Base-by-base conservation (phyloP, 148 eudicot species). In the Rhododendron henanense region DNA sequence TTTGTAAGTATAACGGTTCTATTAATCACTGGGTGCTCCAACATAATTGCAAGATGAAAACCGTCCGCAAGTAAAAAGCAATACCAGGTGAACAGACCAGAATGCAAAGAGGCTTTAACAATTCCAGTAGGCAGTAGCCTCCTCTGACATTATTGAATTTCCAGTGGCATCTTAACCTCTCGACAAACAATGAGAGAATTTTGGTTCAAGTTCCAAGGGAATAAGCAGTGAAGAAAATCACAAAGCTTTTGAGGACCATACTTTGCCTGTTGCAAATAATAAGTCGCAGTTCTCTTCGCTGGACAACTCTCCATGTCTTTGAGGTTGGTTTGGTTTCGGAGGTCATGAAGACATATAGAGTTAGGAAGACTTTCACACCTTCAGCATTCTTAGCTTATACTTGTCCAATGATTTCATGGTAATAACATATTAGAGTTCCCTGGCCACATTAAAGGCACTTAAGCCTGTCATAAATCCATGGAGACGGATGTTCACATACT, bases 391-490 rank as follows among this genome's bases (percentile, higher is more conserved):
- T 41, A 69, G 61, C 71, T 57, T 45, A 67, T 44, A 86, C 28
- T 82, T 61, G 48, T 83, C 88, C 88, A 86, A 57, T 83, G 71
- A 75, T 41, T 75, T 55, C 69, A 39, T 55, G 39, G 79, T 39
- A 76, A 74, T 21, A 76, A 87, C 35, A 33, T 35, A 45, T 73
- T 41, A 84, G 51, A 37, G 65, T 69, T 87, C 48, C 82, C 45
- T 39, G 31, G 31, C 84, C 86, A 79, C 55, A 63, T 83, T 48
- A 65, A 83, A 78, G 79, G 76, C 83, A 82, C 50, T 81, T 37
- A 33, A 80, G 76, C 84, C 55, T 48, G 39, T 61, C 33, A 37
- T 47, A 48, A 71, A 51, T 45, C 86, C 78, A 65, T 51, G 57
- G 86, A 74, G 55, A 75, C 61, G 13, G 69, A 75, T n/a, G 35